Base-by-base conservation (phyloP, 257 asterid species). In the Penstemon barbatus region DNA sequence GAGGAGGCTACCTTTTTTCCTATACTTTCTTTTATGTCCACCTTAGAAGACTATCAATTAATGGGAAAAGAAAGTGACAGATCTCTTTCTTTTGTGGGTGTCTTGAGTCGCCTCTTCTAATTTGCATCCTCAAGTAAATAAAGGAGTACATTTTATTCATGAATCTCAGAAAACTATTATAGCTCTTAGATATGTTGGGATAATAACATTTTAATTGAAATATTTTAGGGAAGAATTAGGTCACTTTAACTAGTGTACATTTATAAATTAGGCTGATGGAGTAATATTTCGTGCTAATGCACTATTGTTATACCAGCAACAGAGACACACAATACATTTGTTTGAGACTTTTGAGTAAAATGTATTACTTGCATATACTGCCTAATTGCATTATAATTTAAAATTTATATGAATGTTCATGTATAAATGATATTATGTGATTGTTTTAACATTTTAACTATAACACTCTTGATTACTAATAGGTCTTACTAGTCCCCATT, bases 111-210 rank as follows among this genome's bases (percentile, higher is more conserved):
- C 5, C 18, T 12, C 6, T 8, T 25, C 52, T 40, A 18, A 61
- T 69, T 4, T 10, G 69, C 64, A 62, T 37, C 57, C 10, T 66
- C 41, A 66, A 49, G 63, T 67, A 18, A 11, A 50, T 54, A 18
- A 42, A 36, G 9, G 44, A 58, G 12, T 62, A 57, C 10, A 43
- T 45, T 58, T 58, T 57, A 36, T 39, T 19, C 19, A 8, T n/a
- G 7, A 52, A 41, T 41, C 19, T 55, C 39, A 11, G 42, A 6
- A 48, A 9, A 55, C 42, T 50, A 56, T 57, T 40, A 51, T 46
- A 57, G 66, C 68, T 56, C 55, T 39, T 60, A 50, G 52, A n/a
- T 65, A 11, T 46, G 58, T 15, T 57, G 10, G 57, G 51, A 62
- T 39, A 36, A 7, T 7, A 46, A 46, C 51, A 6, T 6, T 3